Evolutionary conservation across 805 yeast species (phyloP), one percentile per base, ranked within the genome.

Genomic region (Wickerhamia fluorescens): DNA sequence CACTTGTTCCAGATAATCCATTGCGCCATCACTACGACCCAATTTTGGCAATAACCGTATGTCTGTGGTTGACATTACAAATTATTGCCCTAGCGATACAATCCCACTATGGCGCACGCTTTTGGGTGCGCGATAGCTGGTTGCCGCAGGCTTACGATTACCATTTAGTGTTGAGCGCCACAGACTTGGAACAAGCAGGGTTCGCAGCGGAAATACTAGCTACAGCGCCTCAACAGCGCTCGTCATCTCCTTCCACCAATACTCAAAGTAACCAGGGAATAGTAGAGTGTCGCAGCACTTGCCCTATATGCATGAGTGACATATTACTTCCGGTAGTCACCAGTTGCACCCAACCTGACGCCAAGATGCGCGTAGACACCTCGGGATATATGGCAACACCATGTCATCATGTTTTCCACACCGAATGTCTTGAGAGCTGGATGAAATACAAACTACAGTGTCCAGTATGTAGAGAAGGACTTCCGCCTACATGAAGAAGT

Each of bases 361-460:
- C 29, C 13, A 30, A 29, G 24, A 23, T 12, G 16, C 28, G 30
- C 12, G 41, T 38, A 6, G 31, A 21, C 9, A 27, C 24, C 20
- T 29, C 24, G 18, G 55, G 61, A 8, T 80, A 78, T 45, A 80
- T 83, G 92, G 73, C 86, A 3, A 85, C 97, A 0, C 96, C 96
- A 2, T 88, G 97, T 53, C 67, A 76, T 23, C 97, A 88, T 51
- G 75, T 86, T 7, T 89, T 87, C 70, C 96, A 88, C 49, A 71
- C 85, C 2, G 77, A 72, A n/a, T 88, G 97, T 57, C 60, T 89
- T 38, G 94, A 84, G 48, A 75, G 71, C 37, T 89, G 96, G 96
- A 86, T 89, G 96, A 73, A 78, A 51, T 82, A 85, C 50, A 84
- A 87, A 45, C 56, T 89, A 28, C 95, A 87, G 47, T 89, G 97